These are phyloP conservation scores for Fagus crenata DNA, from an alignment of 306 rosid genomes.

Conservation along the genomic window DNA sequence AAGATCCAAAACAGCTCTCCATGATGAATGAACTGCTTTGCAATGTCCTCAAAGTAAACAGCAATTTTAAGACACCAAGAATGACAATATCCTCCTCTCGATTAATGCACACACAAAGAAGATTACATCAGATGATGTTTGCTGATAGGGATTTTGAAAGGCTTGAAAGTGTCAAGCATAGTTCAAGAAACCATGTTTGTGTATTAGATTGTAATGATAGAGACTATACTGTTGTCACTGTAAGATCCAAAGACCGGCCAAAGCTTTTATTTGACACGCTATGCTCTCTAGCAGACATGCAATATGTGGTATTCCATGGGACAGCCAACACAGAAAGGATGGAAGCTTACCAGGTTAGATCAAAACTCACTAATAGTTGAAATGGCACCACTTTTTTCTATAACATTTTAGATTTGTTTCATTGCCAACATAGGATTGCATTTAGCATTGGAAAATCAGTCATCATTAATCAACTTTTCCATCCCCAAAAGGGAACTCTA, in stretches of 20 bases:
- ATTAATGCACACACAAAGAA: constrained; percentile 68
- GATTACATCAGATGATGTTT: constrained; percentile 93
- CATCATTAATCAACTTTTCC: too few relatives aligned
- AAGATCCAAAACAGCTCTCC: constrained; percentile 64
- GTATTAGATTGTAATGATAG: constrained; percentile 72
- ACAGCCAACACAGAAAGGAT: constrained; percentile 61
- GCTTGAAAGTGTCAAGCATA: constrained; percentile 42
- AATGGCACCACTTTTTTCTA: neutral
- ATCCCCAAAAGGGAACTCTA: too few relatives aligned
- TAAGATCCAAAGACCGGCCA: constrained; percentile 81
- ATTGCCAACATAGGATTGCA: neutral
- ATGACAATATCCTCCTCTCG: constrained; percentile 71
- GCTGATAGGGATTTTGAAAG: constrained; percentile 90
- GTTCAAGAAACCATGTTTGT: constrained; percentile 63
- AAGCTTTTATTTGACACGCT: constrained; percentile 82
- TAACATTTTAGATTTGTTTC: neutral
- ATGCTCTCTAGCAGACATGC: constrained; percentile 95
- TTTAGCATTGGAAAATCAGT: neutral
- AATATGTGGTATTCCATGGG: constrained; percentile 93
- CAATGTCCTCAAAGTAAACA: constrained; percentile 74
- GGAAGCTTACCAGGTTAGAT: constrained; percentile 79
- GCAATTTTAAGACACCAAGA: constrained; percentile 64
- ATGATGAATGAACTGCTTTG: constrained; percentile 70
- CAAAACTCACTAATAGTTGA: neutral
- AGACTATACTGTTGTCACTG: constrained; percentile 74